Evolutionary conservation across 208 protist species (phyloP), one percentile per base, ranked within the genome.

Genomic region (Herpetomonas samuelpessoai): DNA sequence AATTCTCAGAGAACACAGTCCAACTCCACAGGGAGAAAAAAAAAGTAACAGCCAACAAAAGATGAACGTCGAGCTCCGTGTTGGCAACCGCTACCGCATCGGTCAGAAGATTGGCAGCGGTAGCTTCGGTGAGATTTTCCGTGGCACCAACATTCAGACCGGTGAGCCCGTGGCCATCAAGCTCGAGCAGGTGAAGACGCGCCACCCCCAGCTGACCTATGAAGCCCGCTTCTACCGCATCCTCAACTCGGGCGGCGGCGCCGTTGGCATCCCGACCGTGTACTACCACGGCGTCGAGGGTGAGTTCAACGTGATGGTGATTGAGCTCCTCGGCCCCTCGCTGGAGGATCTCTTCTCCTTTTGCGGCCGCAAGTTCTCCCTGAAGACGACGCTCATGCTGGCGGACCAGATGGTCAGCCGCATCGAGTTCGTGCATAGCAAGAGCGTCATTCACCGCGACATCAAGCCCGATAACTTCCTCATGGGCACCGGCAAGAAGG

Each of bases 81-180:
- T 99, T 18, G 98, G 94, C 48, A 92, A 91, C 59, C 98, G 98
- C 58, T 99, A 97, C 74, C 73, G 93, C 44, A 87, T 99, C 48
- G 96, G 89, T 28, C 83, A 97, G 55, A 98, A 99, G 87, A 99
- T 99, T 74, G 99, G 98, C 19, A 80, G 78, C 30, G 98, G 98
- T 21, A 91, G 81, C 53, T 97, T 97, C 62, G 93, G 93, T 39
- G 93, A 97, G 61, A 96, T 97, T 62, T 97, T 94, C 73, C 83
- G 86, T 26, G 92, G 88, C 49, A 96, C 86, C 2, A 93, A 96
- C 62, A 95, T 95, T 47, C 80, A 92, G 61, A 97, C 86, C 0
- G 79, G 80, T 31, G 88, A 97, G 46, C 75, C 83, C 18, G 88
- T 97, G 3, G 93, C 93, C 51, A 93, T 97, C 64, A 97, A 97